A percentile compares a stretch with the other conserved stretches of the same genome.
These are phyloP conservation scores for Neurospora sp. DNA, from an alignment of 2,329 filamentous ascomycete genomes.

Conservation along the genomic window DNA sequence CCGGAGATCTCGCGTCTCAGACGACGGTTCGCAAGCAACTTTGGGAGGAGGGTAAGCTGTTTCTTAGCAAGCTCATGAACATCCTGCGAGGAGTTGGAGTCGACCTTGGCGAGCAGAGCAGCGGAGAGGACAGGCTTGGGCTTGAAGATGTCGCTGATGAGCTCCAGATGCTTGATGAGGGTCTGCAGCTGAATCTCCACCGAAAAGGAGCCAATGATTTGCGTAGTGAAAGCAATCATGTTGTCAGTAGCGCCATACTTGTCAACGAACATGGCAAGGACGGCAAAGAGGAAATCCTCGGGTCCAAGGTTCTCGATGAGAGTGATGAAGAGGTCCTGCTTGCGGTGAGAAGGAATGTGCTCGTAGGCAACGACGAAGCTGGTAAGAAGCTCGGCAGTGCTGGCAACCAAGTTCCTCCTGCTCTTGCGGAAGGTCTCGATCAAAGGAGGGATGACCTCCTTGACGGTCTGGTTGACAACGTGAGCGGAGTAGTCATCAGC, in stretches of 20 bases:
- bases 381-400: conserved; percentile 80
- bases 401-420: conserved; percentile 66
- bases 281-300: conserved; percentile 77
- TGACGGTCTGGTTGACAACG: conserved; percentile 90
- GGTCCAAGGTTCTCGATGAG: conserved; percentile 78
- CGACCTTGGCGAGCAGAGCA: conserved; percentile 53
- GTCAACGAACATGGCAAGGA: conserved; percentile 84
- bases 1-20: conserved; percentile 46
- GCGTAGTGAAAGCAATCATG: conserved; percentile 64
- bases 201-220: conserved; percentile 63
- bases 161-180: conserved; percentile 64
- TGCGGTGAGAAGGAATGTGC: conserved; percentile 82
- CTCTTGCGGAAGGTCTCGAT: conserved; percentile 77
- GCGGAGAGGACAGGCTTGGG: conserved; percentile 66
- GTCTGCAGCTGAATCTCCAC: conserved; percentile 70
- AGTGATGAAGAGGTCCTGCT: conserved; percentile 73
- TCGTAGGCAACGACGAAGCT: conserved; percentile 96
- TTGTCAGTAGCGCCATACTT: conserved; percentile 71
- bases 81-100: conserved; percentile 35
- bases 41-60: conserved; percentile 47
- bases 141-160: conserved; percentile 67
- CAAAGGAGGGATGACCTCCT: conserved; percentile 84
- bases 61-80: conserved; percentile 41
- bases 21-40: conserved; percentile 47
- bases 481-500: conserved; percentile 95